Conservation (phyloP, 768 basidiomycete species). For the Agaricus blazei region DNA sequence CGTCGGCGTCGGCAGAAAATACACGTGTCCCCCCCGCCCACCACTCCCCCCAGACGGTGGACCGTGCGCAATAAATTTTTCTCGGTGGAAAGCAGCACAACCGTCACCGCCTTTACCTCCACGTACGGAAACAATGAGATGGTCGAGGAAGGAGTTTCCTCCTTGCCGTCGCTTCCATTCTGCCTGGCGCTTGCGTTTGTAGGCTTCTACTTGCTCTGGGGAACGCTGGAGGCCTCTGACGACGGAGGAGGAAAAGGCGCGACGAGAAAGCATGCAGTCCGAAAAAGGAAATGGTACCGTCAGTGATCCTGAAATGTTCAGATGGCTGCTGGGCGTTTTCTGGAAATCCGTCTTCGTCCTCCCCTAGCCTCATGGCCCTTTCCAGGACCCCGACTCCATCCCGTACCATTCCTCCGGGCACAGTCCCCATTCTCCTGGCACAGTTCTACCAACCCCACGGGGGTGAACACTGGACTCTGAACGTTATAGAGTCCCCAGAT, state of each 20-base stretch:
- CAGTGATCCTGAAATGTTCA: background rate
- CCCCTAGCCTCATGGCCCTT: background rate
- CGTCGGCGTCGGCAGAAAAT: constrained; percentile 71
- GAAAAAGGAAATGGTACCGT: constrained; percentile 2
- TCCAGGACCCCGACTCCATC: background rate
- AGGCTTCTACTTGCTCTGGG: constrained; percentile 30
- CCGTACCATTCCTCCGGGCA: background rate
- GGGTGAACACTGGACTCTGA: constrained; percentile 9
- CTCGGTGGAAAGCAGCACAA: constrained; percentile 89
- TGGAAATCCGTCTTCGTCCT: background rate
- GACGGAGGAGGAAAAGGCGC: constrained; percentile 1
- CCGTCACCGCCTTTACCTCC: constrained; percentile 90
- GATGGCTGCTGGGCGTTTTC: background rate
- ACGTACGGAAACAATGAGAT: constrained; percentile 71
- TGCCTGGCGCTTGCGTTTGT: constrained; percentile 48
- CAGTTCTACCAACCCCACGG: constrained; percentile 9
- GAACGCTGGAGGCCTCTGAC: constrained; percentile 3
- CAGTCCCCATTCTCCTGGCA: constrained; percentile 8
- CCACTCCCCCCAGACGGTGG: constrained; percentile 95
- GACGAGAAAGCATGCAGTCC: constrained; percentile 7
- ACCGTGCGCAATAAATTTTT: constrained; percentile 77
- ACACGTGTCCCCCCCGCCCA: constrained; percentile 84
- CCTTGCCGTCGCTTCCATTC: constrained; percentile 75
- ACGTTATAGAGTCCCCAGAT: constrained; percentile 5
- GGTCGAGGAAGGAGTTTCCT: constrained; percentile 77